Percentiles rank a stretch among this genome's conserved stretches.
Conservation (phyloP, 2,329 filamentous ascomycete species). For the Diaporthe sp. region DNA sequence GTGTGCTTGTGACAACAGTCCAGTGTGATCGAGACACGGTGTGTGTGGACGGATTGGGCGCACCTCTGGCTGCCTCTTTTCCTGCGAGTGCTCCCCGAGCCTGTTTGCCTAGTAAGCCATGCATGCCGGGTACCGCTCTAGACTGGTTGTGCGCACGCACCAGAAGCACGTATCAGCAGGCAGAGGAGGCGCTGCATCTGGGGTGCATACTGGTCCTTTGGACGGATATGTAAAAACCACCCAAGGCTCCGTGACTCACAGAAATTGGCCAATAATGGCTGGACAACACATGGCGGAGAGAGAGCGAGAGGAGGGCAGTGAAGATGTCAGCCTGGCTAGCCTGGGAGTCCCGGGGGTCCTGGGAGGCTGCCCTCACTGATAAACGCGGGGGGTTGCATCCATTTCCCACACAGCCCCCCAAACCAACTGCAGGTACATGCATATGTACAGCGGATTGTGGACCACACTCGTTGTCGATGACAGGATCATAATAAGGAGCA, state of each 20-base stretch:
- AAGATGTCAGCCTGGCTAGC: background rate
- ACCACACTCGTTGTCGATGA: background rate
- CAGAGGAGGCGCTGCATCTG: background rate
- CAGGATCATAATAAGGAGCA: background rate
- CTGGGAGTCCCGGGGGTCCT: too few relatives aligned
- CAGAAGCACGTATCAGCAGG: background rate
- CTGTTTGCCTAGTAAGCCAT: background rate
- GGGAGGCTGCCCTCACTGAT: background rate
- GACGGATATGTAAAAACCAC: conserved; percentile 16
- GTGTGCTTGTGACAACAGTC: conserved; percentile 2
- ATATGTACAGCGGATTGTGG: background rate
- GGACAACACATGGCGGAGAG: background rate
- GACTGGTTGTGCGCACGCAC: background rate
- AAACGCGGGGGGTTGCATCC: conserved; percentile 21
- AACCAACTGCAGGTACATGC: conserved; percentile 1
- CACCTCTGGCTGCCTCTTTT: conserved; percentile 12
- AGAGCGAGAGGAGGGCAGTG: background rate
- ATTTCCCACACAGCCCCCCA: background rate
- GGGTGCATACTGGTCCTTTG: background rate
- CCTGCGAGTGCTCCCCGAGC: conserved; percentile 12
- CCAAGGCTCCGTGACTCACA: conserved; percentile 7
- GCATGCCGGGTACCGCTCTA: background rate
- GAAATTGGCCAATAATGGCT: conserved; percentile 12
- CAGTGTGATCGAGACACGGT: background rate
- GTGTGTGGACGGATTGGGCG: conserved; percentile 10